Percentiles rank a stretch among this genome's conserved stretches.
These are phyloP conservation scores for Trichophyton equinum DNA, from an alignment of 2,329 filamentous ascomycete genomes.

Conservation along the genomic window DNA sequence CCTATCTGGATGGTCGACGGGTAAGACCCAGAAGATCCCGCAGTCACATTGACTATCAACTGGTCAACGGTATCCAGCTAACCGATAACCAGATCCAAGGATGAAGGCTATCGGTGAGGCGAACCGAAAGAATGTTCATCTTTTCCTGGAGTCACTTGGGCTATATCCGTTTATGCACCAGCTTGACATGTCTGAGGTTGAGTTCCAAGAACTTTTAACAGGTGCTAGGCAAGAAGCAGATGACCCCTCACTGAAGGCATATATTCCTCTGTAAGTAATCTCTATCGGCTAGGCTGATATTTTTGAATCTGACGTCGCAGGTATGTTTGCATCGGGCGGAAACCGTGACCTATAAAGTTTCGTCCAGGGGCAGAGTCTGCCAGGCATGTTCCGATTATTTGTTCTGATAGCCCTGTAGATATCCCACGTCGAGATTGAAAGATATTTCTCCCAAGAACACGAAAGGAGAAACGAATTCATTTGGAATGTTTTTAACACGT, in stretches of 20 bases:
- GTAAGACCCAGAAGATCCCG: conserved; percentile 34
- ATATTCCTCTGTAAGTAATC: conserved; percentile 33
- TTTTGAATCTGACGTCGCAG: conserved; percentile 19
- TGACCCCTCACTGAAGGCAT: conserved; percentile 29
- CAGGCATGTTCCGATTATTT: no score
- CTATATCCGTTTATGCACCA: conserved; percentile 35
- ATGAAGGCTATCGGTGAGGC: conserved; percentile 31
- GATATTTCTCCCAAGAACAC: neutral
- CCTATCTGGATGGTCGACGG: conserved; percentile 55
- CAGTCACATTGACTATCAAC: neutral
- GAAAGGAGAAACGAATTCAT: neutral
- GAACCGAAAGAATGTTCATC: conserved; percentile 28
- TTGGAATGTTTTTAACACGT: neutral
- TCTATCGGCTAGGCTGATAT: neutral
- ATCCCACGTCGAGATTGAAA: neutral
- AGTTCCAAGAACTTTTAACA: conserved; percentile 27
- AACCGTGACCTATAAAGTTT: conserved; percentile 15
- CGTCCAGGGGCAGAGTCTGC: neutral
- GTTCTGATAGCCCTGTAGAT: neutral
- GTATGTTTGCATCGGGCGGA: conserved; percentile 34
- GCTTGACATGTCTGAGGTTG: conserved; percentile 29
- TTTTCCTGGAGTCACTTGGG: conserved; percentile 29
- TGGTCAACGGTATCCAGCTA: conserved; percentile 10
- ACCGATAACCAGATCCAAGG: conserved; percentile 27
- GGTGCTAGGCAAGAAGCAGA: conserved; percentile 29